Evolutionary conservation across 495 filamentous ascomycete species (phyloP).

Genomic region (Tuber indicum): DNA sequence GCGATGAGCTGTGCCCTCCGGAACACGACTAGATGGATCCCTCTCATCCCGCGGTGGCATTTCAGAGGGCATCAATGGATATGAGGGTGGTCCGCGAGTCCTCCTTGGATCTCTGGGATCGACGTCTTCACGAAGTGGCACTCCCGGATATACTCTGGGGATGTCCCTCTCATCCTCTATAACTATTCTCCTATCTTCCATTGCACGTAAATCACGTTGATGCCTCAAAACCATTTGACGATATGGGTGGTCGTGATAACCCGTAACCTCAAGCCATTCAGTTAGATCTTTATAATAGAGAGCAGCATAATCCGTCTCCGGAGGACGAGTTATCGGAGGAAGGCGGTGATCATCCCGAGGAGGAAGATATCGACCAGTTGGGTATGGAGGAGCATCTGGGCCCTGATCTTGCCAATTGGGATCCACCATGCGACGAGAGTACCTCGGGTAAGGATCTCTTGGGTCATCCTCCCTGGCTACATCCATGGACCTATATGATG

Average conservation of each 20-base stretch:
- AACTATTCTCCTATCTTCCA: conserved; percentile 44
- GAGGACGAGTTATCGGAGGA: conserved; percentile 26
- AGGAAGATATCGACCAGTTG: conserved; percentile 30
- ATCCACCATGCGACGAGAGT: conserved; percentile 26
- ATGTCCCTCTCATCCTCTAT: conserved; percentile 30
- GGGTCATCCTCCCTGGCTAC: conserved; percentile 28
- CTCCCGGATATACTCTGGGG: conserved; percentile 27
- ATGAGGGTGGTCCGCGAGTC: conserved; percentile 31
- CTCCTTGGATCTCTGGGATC: conserved; percentile 26
- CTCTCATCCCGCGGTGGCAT: conserved; percentile 39
- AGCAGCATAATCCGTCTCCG: conserved; percentile 41
- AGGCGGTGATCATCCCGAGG: conserved; percentile 40
- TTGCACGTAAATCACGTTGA: conserved; percentile 45
- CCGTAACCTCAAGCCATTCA: conserved; percentile 58
- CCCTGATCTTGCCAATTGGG: conserved; percentile 22
- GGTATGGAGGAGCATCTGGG: conserved; percentile 28
- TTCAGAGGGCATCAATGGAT: conserved; percentile 38
- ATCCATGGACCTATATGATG: conserved; percentile 34
- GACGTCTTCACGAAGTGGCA: conserved; percentile 27
- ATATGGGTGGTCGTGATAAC: conserved; percentile 51
- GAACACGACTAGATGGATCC: conserved; percentile 29
- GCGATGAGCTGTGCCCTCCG: conserved; percentile 29
- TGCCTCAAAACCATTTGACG: conserved; percentile 48
- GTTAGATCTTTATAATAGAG: conserved; percentile 48
- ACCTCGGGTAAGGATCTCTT: conserved; percentile 35